Percentiles rank a stretch among this genome's conserved stretches.
These are phyloP conservation scores for Ambrosia artemisiifolia DNA, from an alignment of 129 eudicot genomes.

Conservation along the genomic window DNA sequence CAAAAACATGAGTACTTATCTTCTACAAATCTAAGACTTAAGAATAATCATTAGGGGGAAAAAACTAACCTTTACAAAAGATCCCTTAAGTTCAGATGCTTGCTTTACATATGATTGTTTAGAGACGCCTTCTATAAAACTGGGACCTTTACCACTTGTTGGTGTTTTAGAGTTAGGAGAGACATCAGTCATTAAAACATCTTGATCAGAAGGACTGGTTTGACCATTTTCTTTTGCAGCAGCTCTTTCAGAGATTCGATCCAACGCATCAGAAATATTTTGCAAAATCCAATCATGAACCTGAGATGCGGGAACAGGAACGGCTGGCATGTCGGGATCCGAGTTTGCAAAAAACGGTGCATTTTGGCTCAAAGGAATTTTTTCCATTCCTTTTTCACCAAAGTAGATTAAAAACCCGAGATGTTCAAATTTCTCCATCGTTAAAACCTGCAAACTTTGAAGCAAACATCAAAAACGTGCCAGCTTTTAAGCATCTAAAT, in stretches of 20 bases:
- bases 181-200: constrained; percentile 83
- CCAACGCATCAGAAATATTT: constrained; percentile 67
- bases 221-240: constrained; percentile 86
- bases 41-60: neutral
- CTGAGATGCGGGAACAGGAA: constrained; percentile 81
- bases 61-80: constrained; percentile 71
- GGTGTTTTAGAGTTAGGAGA: constrained; percentile 52
- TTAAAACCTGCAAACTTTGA: constrained; percentile 61
- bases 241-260: constrained; percentile 66
- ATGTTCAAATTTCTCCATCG: constrained; percentile 88
- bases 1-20: neutral
- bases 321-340: constrained; percentile 99
- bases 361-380: constrained; percentile 73
- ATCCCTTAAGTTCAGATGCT: constrained; percentile 80
- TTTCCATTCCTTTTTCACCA: constrained; percentile 83
- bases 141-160: constrained; percentile 68
- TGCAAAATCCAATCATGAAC: constrained; percentile 90
- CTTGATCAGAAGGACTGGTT: constrained; percentile 74
- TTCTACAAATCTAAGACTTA: neutral
- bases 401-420: constrained; percentile 74
- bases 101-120: constrained; percentile 86
- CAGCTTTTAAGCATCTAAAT: constrained; percentile 12
- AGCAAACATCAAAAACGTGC: constrained; percentile 23
- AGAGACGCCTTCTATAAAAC: constrained; percentile 82
- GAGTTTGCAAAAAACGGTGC: constrained; percentile 96